Base-by-base conservation (phyloP, 139 green algal genomes). In the Pseudopediastrum boryanum region DNA sequence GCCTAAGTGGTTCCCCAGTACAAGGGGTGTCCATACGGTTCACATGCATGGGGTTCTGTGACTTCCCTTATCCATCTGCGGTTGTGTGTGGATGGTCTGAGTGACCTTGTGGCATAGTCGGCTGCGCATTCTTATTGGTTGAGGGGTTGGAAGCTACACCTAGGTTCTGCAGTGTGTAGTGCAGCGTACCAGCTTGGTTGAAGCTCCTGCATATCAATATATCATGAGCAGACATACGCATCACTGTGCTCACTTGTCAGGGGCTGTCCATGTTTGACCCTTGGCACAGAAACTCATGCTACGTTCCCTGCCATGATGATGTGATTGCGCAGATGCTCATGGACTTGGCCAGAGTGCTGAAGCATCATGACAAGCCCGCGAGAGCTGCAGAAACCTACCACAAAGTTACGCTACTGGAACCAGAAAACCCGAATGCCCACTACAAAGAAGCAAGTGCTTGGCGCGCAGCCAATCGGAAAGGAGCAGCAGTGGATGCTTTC, bases 301-400 rank as follows among this genome's bases (percentile, higher is more conserved):
- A 3, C 27, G 33, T 27, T 29, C 19, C 0, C n/a, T 66, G 56
- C 56, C 23, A 13, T 41, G 56, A 5, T 66, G 58, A 29, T 66
- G 58, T 2, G 36, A 12, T 12, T 66, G n/a, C 44, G 6, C 51
- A 89, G 85, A 75, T 77, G 1, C 79, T 81, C 8, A 80, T 85
- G 77, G 65, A 79, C 35, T 59, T 90, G 41, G 85, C 64, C 0
- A 36, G 74, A 35, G 75, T 80, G 33, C 76, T 90, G 39, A 71
- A 62, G 39, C 75, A 81, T 48, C 44, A 50, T 33, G 71, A 61
- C 35, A 69, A 79, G 0, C 54, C 71, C 2, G 62, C 68, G 13
- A 70, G 79, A 1, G 82, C 85, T 13, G 82, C 79, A 2, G 85
- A 90, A 61, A 82, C 85, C 35, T 90, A 85, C 75, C 59, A 44